Percentiles rank a stretch among this genome's conserved stretches.
Evolutionary conservation across 2,329 filamentous ascomycete genomes (phyloP).

Genomic region (Colletotrichum gigasporum): DNA sequence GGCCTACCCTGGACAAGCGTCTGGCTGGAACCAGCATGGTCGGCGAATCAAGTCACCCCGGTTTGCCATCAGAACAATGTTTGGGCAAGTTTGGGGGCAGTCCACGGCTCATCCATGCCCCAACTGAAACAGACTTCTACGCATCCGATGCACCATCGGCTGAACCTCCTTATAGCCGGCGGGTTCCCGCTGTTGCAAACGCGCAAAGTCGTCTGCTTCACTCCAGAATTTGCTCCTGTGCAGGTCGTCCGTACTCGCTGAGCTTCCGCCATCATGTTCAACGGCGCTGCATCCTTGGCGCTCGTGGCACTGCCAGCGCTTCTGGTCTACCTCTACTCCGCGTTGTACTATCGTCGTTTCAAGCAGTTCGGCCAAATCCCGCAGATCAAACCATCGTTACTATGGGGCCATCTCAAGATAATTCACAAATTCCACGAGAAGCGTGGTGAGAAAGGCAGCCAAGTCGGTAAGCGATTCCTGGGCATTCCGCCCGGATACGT

Average conservation of each 20-base stretch:
- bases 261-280: constrained; percentile 20
- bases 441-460: not conserved
- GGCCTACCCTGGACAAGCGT: not conserved
- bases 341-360: constrained; percentile 20
- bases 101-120: not conserved
- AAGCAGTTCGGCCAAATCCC: constrained; percentile 25
- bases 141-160: not conserved
- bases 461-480: constrained; percentile 21
- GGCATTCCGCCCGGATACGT: too few species aligned
- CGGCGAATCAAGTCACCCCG: not conserved
- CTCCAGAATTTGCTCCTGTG: not conserved
- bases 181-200: not conserved
- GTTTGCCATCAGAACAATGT: not conserved
- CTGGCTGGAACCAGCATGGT: too few species aligned
- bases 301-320: constrained; percentile 13
- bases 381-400: constrained; percentile 22
- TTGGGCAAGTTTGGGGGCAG: not conserved
- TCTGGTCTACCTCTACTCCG: constrained; percentile 13
- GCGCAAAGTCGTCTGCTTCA: not conserved
- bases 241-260: not conserved
- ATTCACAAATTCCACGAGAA: not conserved
- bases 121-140: constrained; percentile 5
- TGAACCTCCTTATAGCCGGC: not conserved
- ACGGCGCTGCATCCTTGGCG: not conserved
- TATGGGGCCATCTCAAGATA: constrained; percentile 28